A percentile compares a stretch with the other conserved stretches of the same genome.
phyloP scores from a whole-genome alignment of 164 flowering plant species.

The Vitis labrusca region DNA sequence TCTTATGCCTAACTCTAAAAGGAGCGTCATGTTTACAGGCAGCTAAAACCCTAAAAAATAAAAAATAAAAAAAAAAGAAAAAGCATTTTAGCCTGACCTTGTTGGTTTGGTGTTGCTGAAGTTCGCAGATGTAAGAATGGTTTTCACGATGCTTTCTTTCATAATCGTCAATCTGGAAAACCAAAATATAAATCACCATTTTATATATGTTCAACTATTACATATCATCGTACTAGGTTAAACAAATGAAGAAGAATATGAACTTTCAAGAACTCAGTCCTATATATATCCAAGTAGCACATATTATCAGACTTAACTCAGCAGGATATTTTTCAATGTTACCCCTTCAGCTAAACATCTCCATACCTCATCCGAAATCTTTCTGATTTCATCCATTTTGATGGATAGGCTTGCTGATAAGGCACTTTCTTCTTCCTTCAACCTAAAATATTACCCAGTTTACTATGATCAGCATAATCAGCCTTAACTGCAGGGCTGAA shows the following conservation, averaged over 20 bases:
- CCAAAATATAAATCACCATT: conserved; percentile 4
- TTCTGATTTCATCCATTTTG: conserved; percentile 31
- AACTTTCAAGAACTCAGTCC: background rate
- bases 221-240: background rate
- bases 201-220: background rate
- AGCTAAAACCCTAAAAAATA: background rate
- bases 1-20: background rate
- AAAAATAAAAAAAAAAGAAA: background rate
- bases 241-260: background rate
- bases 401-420: conserved; percentile 36
- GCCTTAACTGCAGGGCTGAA: background rate
- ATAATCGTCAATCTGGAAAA: conserved; percentile 50
- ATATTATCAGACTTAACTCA: background rate
- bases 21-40: background rate
- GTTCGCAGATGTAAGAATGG: conserved; percentile 38
- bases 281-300: background rate
- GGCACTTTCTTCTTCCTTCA: conserved; percentile 60
- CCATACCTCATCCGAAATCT: conserved; percentile 46
- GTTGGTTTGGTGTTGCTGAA: conserved; percentile 53
- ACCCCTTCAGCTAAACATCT: background rate
- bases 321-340: background rate
- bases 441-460: conserved; percentile 37
- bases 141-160: conserved; percentile 45
- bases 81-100: conserved; percentile 46
- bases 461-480: conserved; percentile 1